phyloP scores from a whole-genome alignment of 352 stramenopile genomes.

The Globisporangium viniferum region DNA sequence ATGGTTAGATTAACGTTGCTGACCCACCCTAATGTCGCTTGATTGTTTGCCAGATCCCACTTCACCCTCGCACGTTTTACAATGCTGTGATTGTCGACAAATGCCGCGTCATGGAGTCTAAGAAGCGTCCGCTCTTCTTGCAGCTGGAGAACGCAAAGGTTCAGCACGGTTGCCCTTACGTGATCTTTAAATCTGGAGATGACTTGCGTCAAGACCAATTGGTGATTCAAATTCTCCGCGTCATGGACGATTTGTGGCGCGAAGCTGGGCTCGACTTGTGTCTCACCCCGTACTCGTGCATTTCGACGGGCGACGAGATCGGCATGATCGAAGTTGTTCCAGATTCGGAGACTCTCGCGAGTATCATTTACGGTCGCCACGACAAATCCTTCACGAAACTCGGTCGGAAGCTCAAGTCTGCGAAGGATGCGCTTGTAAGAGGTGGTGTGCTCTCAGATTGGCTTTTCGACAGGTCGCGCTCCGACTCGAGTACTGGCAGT shows the following conservation, averaged over 20 bases:
- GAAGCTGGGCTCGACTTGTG: slow-evolving; percentile 82
- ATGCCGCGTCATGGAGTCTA: slow-evolving; percentile 92
- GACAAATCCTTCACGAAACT: slow-evolving; percentile 57
- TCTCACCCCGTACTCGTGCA: slow-evolving; percentile 83
- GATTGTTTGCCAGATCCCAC: slow-evolving; percentile 46
- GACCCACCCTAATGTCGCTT: background rate
- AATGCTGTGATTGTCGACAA: slow-evolving; percentile 69
- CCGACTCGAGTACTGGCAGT: background rate
- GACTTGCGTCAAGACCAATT: slow-evolving; percentile 94
- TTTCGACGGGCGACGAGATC: slow-evolving; percentile 83
- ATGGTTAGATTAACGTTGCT: background rate
- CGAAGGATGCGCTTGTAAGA: slow-evolving; percentile 62
- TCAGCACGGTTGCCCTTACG: slow-evolving; percentile 51
- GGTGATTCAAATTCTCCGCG: slow-evolving; percentile 87
- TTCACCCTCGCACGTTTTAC: slow-evolving; percentile 84
- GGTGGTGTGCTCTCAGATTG: slow-evolving; percentile 69
- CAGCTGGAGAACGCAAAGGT: slow-evolving; percentile 76
- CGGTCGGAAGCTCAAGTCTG: slow-evolving; percentile 59
- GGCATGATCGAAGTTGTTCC: slow-evolving; percentile 90
- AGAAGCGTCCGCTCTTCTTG: slow-evolving; percentile 90
- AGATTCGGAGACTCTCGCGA: slow-evolving; percentile 85
- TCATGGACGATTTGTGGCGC: slow-evolving; percentile 91
- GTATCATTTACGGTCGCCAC: slow-evolving; percentile 80
- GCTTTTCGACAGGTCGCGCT: slow-evolving; percentile 38
- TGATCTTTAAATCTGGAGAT: slow-evolving; percentile 93